Conservation (phyloP, 2,329 filamentous ascomycete genomes). For the Aspergillus sergii region DNA sequence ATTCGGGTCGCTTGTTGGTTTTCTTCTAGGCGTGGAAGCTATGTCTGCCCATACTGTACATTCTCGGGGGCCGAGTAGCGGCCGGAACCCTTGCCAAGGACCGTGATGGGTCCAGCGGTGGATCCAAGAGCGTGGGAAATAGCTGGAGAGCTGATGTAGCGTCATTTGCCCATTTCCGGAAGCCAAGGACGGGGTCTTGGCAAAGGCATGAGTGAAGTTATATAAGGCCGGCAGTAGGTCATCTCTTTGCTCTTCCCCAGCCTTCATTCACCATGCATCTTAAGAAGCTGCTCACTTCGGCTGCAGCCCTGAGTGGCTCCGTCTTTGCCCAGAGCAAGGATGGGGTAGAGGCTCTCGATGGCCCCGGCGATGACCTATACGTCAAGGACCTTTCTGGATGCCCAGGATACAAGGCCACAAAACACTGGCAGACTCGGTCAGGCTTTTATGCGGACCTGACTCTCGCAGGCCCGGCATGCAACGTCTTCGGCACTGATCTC, state of each 20-base stretch:
- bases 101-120: not conserved
- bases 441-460: conserved; percentile 61
- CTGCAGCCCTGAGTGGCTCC: not conserved
- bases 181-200: not conserved
- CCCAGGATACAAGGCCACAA: not conserved
- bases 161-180: not conserved
- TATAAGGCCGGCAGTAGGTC: not conserved
- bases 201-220: not conserved
- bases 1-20: not conserved
- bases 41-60: not conserved
- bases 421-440: not conserved
- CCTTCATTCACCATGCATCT: not conserved
- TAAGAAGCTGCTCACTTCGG: not conserved
- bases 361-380: not conserved
- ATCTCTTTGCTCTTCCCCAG: not conserved
- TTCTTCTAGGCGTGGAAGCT: not conserved
- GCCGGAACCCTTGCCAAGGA: not conserved
- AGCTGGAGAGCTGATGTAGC: not conserved
- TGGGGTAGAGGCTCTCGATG: not conserved
- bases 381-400: not conserved
- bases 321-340: not conserved
- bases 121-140: not conserved
- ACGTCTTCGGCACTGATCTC: conserved; percentile 59
- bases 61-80: not conserved
- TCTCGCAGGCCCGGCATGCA: conserved; percentile 66